A percentile compares a stretch with the other conserved stretches of the same genome.
Conservation (phyloP, 225 moss, liverwort and hornwort species). For the Antitrichia curtipendula region DNA sequence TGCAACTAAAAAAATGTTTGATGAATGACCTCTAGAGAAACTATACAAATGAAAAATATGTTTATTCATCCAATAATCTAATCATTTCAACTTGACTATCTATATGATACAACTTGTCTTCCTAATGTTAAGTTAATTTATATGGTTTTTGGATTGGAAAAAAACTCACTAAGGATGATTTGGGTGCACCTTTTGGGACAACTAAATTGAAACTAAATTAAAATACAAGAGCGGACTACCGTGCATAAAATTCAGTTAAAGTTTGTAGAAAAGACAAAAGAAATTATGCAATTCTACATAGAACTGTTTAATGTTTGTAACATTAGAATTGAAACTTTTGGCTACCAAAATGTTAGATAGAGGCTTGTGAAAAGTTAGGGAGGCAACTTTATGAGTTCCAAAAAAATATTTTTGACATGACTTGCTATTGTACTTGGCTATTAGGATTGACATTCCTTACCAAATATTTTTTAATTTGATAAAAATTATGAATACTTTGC, state of each 20-base stretch:
- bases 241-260: not conserved
- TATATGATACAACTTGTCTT: not conserved
- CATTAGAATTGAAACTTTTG: accelerated
- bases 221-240: accelerated
- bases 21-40: not conserved
- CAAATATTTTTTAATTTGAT: too few species aligned
- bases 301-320: not conserved
- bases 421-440: not conserved
- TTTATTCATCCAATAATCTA: not conserved
- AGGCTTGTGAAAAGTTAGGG: not conserved
- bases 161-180: not conserved
- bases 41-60: not conserved
- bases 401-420: not conserved
- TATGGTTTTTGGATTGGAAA: not conserved
- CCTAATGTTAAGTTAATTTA: not conserved
- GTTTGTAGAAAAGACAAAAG: not conserved
- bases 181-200: accelerated
- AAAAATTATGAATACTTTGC: not conserved
- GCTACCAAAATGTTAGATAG: accelerated
- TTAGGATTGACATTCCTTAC: not conserved
- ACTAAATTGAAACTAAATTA: not conserved
- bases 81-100: not conserved
- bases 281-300: accelerated
- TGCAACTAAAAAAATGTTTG: not conserved
- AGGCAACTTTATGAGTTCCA: accelerated